Evolutionary conservation across 148 eudicot species (phyloP).

Genomic region (Dysphania ambrosioides): DNA sequence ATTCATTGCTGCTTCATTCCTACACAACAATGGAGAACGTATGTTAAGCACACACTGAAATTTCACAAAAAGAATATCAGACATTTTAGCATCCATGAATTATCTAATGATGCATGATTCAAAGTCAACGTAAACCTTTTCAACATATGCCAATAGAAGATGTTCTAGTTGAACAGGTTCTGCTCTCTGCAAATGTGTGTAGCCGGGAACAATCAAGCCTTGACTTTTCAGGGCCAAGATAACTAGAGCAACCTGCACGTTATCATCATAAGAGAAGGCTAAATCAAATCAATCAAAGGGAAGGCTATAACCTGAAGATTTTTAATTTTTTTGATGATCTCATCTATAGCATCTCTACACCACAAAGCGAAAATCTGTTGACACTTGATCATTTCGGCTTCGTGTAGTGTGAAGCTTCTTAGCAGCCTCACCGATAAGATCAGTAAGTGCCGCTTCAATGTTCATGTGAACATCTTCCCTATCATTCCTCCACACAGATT

Average conservation of each 20-base stretch:
- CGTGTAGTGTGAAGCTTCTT: constrained; percentile 99
- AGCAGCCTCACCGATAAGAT: constrained; percentile 97
- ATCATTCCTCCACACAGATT: constrained; percentile 90
- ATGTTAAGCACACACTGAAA: too few relatives aligned
- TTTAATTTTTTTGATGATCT: constrained; percentile 45
- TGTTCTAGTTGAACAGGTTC: constrained; percentile 88
- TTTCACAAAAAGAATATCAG: too few relatives aligned
- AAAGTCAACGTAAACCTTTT: constrained; percentile 56
- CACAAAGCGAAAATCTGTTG: constrained; percentile 91
- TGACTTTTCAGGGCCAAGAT: constrained; percentile 73
- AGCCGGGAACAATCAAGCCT: constrained; percentile 92
- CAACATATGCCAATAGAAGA: constrained; percentile 91
- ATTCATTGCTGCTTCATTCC: too few relatives aligned
- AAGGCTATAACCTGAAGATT: constrained; percentile 61
- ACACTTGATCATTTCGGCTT: constrained; percentile 97
- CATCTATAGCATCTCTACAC: constrained; percentile 92
- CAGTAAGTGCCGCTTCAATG: constrained; percentile 97
- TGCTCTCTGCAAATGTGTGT: constrained; percentile 96
- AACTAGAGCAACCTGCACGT: constrained; percentile 63
- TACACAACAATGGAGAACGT: too few relatives aligned
- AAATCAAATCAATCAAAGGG: constrained; percentile 10
- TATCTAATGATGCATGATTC: not conserved
- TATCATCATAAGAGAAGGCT: constrained; percentile 15
- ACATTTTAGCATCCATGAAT: not conserved
- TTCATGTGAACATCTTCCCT: constrained; percentile 99